A percentile compares a stretch with the other conserved stretches of the same genome.
Evolutionary conservation across 805 yeast species (phyloP).

Genomic region (Yarrowia deformans): DNA sequence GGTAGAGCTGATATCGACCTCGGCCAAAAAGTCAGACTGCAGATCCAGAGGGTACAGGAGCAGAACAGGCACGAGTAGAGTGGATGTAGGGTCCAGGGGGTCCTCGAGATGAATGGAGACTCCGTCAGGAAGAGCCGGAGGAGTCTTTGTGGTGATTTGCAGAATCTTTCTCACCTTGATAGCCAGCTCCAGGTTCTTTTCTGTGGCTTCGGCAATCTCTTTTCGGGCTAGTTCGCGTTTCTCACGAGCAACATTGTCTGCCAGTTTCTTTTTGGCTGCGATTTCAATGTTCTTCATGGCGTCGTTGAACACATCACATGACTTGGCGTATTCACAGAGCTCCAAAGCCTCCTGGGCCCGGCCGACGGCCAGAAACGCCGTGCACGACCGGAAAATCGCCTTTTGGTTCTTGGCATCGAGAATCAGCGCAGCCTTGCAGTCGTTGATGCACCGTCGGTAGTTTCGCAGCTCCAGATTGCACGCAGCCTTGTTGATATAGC

Average conservation of each 20-base stretch:
- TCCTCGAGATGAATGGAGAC: constrained; percentile 46
- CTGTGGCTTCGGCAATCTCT: constrained; percentile 51
- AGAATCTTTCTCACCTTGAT: constrained; percentile 64
- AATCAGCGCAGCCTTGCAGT: constrained; percentile 74
- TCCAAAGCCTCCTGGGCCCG: constrained; percentile 74
- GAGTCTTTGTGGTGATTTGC: constrained; percentile 58
- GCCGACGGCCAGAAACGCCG: constrained; percentile 74
- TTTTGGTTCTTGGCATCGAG: constrained; percentile 75
- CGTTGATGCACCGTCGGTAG: constrained; percentile 84
- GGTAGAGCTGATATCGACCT: constrained; percentile 74
- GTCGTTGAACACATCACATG: constrained; percentile 64
- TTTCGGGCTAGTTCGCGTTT: constrained; percentile 47
- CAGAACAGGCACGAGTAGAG: constrained; percentile 80
- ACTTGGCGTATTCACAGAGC: constrained; percentile 69
- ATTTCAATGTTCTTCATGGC: constrained; percentile 59
- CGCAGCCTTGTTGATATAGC: constrained; percentile 86
- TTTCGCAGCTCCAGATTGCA: constrained; percentile 86
- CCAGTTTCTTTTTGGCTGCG: constrained; percentile 53
- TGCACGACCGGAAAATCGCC: constrained; percentile 85
- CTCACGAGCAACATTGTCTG: constrained; percentile 41
- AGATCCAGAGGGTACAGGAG: constrained; percentile 81
- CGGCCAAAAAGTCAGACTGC: constrained; percentile 82
- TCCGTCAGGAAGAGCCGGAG: constrained; percentile 62
- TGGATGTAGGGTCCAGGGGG: constrained; percentile 60
- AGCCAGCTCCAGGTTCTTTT: constrained; percentile 63